phyloP scores from a whole-genome alignment of 1,284 basidiomycete species.

The Papiliotrema laurentii region DNA sequence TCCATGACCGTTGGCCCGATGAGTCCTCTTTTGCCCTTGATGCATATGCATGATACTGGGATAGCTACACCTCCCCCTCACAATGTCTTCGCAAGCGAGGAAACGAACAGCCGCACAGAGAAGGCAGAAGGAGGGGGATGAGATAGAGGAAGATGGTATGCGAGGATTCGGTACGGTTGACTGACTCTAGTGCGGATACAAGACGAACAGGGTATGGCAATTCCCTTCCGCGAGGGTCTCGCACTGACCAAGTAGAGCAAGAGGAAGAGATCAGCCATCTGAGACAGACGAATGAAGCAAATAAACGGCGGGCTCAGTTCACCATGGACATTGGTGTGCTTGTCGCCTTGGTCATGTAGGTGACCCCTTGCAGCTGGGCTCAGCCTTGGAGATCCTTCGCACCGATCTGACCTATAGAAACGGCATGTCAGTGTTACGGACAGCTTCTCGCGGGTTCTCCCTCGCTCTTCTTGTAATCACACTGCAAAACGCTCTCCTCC shows the following conservation, averaged over 20 bases:
- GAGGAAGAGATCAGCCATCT: slow-evolving; percentile 30
- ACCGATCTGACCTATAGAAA: slow-evolving; percentile 4
- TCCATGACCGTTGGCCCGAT: too few species aligned
- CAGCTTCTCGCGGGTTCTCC: too few species aligned
- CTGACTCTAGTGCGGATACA: slow-evolving; percentile 1
- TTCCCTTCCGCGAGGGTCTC: background rate
- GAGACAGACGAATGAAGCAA: slow-evolving; percentile 17
- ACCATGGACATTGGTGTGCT: slow-evolving; percentile 33
- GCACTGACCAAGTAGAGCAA: slow-evolving; percentile 23
- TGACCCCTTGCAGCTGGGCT: background rate
- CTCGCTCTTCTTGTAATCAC: slow-evolving; percentile 10
- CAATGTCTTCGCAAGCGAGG: slow-evolving; percentile 2
- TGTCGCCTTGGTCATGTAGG: slow-evolving; percentile 28
- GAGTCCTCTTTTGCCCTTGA: too few species aligned
- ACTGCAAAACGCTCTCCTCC: slow-evolving; percentile 26
- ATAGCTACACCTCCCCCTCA: background rate
- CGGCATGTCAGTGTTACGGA: too few species aligned
- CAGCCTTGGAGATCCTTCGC: slow-evolving; percentile 5
- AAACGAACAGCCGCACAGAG: slow-evolving; percentile 14
- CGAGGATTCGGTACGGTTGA: background rate
- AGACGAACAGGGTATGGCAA: slow-evolving; percentile 4
- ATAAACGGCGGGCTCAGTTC: slow-evolving; percentile 21
- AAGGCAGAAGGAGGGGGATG: slow-evolving; percentile 7
- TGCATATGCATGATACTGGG: background rate
- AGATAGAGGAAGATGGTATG: background rate